Base-by-base conservation (phyloP, 148 eudicot species). In the Rhododendron williamsianum region DNA sequence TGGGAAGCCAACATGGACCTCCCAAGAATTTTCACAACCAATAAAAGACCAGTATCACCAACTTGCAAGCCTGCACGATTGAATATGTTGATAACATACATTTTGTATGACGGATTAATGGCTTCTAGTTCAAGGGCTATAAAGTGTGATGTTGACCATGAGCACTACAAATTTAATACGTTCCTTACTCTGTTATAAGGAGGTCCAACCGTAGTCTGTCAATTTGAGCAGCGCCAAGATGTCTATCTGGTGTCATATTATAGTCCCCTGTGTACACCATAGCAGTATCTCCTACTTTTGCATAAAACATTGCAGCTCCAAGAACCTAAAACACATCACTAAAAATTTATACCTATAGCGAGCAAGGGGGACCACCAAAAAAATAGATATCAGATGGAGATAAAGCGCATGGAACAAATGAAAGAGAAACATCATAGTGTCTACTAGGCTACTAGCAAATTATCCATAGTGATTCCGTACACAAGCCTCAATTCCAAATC, bases 301-400 rank as follows among this genome's bases (percentile, higher is more conserved):
- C 99, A 91, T 94, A 96, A 85, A 96, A 89, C 99, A 96, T 93
- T 86, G 98, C 99, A 88, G 99, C 99, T 90, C 98, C 99, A 86
- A 96, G 88, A 65, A 96, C 98, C 98, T 96, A 81, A 27, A 60
- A 56, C 77, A 84, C 36, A 76, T n/a, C 25, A 82, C 49, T 46
- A 82, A 25, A 76, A 81, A 72, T 8, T 77, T 18, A 78, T 9
- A 45, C 36, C 27, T 33, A 54, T 38, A 74, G 10, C 15, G 2
- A 9, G 15, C 51, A 52, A 11, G 11, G 73, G 72, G 41, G 60
- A 56, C 30, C 4, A n/a, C 25, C 72, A 21, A 3, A 84, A 56
- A 25, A 23, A 15, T 18, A 74, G 27, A 48, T 46, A 60, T 81
- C 82, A 82, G 23, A 56, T 8, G 1, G 10, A 65, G 74, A 82